These are phyloP conservation scores for Amanita molliuscula DNA, from an alignment of 768 basidiomycete genomes.

Conservation along the genomic window DNA sequence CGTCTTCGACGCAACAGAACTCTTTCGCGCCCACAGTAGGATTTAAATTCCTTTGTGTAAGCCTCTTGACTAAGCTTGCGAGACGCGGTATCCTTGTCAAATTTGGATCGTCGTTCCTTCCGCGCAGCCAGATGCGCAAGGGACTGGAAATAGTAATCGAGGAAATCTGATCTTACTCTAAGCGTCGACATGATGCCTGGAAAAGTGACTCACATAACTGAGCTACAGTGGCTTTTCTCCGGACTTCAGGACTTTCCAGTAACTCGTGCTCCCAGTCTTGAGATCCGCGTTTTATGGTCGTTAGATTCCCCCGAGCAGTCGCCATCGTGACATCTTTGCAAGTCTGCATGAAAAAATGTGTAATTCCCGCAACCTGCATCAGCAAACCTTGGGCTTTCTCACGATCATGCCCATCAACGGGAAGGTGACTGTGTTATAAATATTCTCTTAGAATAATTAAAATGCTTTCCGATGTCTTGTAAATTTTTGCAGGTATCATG, in stretches of 20 bases:
- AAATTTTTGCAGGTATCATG: too few species aligned
- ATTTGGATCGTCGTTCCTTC: constrained; percentile 73
- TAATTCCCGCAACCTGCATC: too few species aligned
- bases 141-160: constrained; percentile 96
- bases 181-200: not conserved
- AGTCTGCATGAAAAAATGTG: too few species aligned
- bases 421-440: too few species aligned
- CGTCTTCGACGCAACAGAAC: constrained; percentile 88
- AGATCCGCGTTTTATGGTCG: constrained; percentile 48
- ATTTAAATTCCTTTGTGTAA: constrained; percentile 75
- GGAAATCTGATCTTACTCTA: constrained; percentile 52
- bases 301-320: constrained; percentile 40
- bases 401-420: too few species aligned
- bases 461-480: too few species aligned
- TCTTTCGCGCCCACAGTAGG: constrained; percentile 89
- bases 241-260: constrained; percentile 78
- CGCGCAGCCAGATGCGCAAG: constrained; percentile 83
- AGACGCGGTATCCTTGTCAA: constrained; percentile 71
- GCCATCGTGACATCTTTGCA: constrained; percentile 38
- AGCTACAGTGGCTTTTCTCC: constrained; percentile 91
- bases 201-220: constrained; percentile 69
- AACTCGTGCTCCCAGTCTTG: constrained; percentile 83
- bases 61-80: constrained; percentile 50
- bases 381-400: too few species aligned
- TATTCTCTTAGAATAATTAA: too few species aligned